Evolutionary conservation across 352 stramenopile genomes (phyloP).

Genomic region (Saprolegnia parasitica): DNA sequence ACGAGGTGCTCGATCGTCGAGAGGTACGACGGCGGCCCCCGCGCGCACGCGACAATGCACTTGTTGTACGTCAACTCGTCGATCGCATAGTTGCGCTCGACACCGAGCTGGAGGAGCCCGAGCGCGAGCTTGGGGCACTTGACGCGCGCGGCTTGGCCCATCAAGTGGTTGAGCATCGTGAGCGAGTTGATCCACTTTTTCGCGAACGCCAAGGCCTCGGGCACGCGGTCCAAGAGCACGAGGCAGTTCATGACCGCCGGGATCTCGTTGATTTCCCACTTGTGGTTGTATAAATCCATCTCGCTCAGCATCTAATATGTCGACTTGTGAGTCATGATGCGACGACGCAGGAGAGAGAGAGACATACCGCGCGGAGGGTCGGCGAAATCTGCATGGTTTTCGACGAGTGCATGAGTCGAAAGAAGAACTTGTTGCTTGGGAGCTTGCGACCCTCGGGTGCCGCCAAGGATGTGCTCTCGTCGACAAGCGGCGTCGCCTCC

Average conservation of each 20-base stretch:
- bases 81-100: conserved; percentile 1
- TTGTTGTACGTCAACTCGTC: conserved; percentile 77
- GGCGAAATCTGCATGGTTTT: conserved; percentile 10
- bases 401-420: conserved; percentile 15
- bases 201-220: conserved; percentile 18
- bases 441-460: not conserved
- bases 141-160: conserved; percentile 1
- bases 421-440: conserved; percentile 21
- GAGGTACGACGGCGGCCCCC: conserved; percentile 45
- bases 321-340: no score
- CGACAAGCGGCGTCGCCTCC: no score
- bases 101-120: not conserved
- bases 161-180: conserved; percentile 5
- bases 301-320: conserved; percentile 2
- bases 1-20: conserved; percentile 55
- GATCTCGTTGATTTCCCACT: conserved; percentile 15
- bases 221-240: conserved; percentile 12
- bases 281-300: not conserved
- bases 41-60: conserved; percentile 73
- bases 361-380: conserved; percentile 14
- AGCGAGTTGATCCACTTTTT: not conserved
- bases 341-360: not conserved
- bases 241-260: conserved; percentile 20
- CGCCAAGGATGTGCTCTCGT: not conserved
- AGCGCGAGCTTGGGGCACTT: conserved; percentile 17